Conservation (phyloP, 768 basidiomycete genomes). For the Galerina marginata region DNA sequence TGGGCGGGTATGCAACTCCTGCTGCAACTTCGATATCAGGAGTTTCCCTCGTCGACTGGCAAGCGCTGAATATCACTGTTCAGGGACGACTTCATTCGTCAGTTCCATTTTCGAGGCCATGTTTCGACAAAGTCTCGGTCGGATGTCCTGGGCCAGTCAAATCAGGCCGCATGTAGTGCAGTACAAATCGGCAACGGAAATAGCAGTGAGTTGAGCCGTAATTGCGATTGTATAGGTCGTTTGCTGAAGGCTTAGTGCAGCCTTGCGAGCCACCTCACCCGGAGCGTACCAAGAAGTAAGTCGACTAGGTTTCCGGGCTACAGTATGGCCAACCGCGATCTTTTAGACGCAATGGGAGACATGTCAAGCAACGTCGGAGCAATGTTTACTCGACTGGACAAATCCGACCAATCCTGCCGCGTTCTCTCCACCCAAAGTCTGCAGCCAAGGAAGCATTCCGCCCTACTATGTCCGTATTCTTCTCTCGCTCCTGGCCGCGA, state of each 20-base stretch:
- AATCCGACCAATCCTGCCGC: constrained; percentile 30
- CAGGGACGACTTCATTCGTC: neutral
- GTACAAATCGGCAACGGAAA: no score
- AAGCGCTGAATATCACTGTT: neutral
- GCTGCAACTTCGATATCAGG: no score
- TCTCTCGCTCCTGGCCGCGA: constrained; percentile 24
- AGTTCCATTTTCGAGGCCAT: neutral
- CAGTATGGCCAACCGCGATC: constrained; percentile 18
- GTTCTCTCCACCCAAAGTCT: constrained; percentile 33
- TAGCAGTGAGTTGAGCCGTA: neutral
- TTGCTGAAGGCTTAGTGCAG: neutral
- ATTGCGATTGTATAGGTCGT: neutral
- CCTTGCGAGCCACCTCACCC: neutral
- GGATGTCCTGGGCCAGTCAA: neutral
- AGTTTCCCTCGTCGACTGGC: neutral
- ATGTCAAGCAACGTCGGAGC: constrained; percentile 48
- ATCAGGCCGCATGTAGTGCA: neutral
- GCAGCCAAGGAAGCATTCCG: constrained; percentile 37
- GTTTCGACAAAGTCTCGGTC: neutral
- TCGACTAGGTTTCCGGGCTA: constrained; percentile 5
- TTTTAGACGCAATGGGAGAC: constrained; percentile 57
- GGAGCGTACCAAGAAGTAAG: neutral
- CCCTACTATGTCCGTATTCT: constrained; percentile 28
- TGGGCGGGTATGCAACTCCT: no score
- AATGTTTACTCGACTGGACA: constrained; percentile 50